These are phyloP conservation scores for Oryza nivara DNA, from an alignment of 176 grass and related monocot species.

Conservation along the genomic window DNA sequence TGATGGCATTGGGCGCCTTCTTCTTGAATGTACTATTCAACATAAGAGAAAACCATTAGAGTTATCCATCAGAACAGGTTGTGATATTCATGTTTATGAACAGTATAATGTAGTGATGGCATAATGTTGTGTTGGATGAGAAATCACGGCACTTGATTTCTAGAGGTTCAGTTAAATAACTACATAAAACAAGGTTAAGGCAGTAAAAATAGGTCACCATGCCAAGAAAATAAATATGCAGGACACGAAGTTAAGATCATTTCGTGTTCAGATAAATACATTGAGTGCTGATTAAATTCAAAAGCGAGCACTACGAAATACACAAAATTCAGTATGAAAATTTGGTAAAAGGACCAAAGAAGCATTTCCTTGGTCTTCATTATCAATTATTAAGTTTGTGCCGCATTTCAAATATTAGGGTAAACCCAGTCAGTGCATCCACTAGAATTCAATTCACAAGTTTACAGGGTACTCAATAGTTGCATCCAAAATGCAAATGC, in stretches of 20 bases:
- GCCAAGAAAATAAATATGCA: neutral
- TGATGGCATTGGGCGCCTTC: conserved; percentile 86
- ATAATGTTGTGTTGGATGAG: neutral
- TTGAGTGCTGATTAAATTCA: neutral
- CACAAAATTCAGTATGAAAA: neutral
- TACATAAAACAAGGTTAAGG: neutral
- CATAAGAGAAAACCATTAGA: conserved; percentile 14
- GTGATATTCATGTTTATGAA: neutral
- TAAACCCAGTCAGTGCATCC: neutral
- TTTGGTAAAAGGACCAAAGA: neutral
- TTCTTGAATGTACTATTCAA: conserved; percentile 90
- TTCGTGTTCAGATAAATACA: neutral
- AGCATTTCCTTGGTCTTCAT: neutral
- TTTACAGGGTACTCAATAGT: neutral
- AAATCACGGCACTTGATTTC: neutral
- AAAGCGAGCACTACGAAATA: neutral
- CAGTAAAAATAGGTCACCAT: neutral
- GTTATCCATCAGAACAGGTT: neutral
- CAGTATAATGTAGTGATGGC: neutral
- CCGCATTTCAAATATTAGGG: neutral
- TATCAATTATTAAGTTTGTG: neutral
- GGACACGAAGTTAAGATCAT: neutral
- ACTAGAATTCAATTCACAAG: neutral
- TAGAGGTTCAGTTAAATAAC: neutral
- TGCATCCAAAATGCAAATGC: too few species aligned